Base-by-base conservation (phyloP, 2,329 filamentous ascomycete species). In the Coniochaeta pulveracea region DNA sequence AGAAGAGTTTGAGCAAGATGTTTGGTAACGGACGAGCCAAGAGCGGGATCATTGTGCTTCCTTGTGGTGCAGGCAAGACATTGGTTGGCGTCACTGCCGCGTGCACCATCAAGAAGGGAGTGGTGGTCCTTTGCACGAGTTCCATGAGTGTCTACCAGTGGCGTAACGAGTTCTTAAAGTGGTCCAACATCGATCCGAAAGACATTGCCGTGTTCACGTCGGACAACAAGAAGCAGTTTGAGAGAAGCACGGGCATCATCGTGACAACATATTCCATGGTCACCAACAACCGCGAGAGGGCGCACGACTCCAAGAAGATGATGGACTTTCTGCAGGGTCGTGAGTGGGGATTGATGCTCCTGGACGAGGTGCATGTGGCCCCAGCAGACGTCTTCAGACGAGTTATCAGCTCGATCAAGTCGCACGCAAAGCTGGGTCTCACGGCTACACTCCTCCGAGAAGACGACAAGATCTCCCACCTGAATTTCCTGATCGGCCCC, bases 181-280 rank as follows among this genome's bases (percentile, higher is more conserved):
- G 91, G 91, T 95, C 88, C 34, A 96, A 96, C 50, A 93, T 76
- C 48, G 82, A 88, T 46, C 85, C 88, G 0, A 80, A 89, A 44
- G 86, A 95, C 49, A 88, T 98, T 48, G 85, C 88, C 19, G 78
- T 93, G 35, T 98, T 98, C 56, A 95, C 91, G 0, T 89, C 88
- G 0, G 86, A 93, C 44, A 85, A 85, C 53, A 98, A 98, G 58
- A 68, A 69, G 34, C 70, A 69, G 36, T 94, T 98, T 47, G 78
- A 80, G 2, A 76, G 88, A 32, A 89, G 85, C 50, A 93, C 91
- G 2, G 91, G 91, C 51, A 88, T 98, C 43, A 93, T 98, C 43
- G 86, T 98, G 34, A 93, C 88, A 9, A 98, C 91, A 1, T 98
- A 98, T 56, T 91, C 85, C 38, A 98, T 98, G 91, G 86, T 98